Evolutionary conservation across 371 early-diverging fungal genomes (phyloP).

Genomic region (Zychaea mexicana): DNA sequence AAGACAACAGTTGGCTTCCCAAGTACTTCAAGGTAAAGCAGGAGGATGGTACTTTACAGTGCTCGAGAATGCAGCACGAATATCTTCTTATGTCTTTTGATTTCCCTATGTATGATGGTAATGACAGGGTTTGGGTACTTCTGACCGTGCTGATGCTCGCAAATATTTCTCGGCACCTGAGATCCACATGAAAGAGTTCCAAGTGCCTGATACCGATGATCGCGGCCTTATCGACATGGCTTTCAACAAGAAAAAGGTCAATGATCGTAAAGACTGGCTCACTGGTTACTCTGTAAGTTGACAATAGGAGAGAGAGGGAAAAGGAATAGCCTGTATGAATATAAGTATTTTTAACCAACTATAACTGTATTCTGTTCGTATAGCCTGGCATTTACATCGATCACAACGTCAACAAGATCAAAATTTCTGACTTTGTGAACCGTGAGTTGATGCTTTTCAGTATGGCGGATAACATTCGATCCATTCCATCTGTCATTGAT

Average conservation of each 20-base stretch:
- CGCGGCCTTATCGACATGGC: slow-evolving; percentile 94
- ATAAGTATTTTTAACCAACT: too few relatives aligned
- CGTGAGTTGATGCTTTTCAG: slow-evolving; percentile 97
- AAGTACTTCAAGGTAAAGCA: slow-evolving; percentile 95
- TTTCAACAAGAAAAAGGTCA: slow-evolving; percentile 97
- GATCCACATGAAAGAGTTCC: slow-evolving; percentile 91
- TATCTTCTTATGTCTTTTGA: too few relatives aligned
- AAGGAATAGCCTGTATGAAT: too few relatives aligned
- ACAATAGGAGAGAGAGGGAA: too few relatives aligned
- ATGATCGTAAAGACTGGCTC: slow-evolving; percentile 98
- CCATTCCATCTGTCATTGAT: slow-evolving; percentile 98
- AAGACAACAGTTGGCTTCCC: slow-evolving; percentile 75
- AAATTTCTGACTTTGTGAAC: slow-evolving; percentile 96
- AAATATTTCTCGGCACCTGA: slow-evolving; percentile 90
- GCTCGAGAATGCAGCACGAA: too few relatives aligned
- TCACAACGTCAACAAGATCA: slow-evolving; percentile 76
- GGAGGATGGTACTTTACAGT: too few relatives aligned
- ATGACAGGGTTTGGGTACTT: slow-evolving; percentile 95
- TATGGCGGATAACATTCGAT: slow-evolving; percentile 98
- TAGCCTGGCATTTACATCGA: slow-evolving; percentile 96
- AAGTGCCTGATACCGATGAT: slow-evolving; percentile 65
- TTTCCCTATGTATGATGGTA: not conserved
- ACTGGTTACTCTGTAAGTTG: slow-evolving; percentile 68
- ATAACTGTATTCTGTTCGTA: not conserved
- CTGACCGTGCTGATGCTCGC: slow-evolving; percentile 91